Evolutionary conservation across 2,329 filamentous ascomycete genomes (phyloP), one percentile per base, ranked within the genome.

Genomic region (Trichoderma breve): DNA sequence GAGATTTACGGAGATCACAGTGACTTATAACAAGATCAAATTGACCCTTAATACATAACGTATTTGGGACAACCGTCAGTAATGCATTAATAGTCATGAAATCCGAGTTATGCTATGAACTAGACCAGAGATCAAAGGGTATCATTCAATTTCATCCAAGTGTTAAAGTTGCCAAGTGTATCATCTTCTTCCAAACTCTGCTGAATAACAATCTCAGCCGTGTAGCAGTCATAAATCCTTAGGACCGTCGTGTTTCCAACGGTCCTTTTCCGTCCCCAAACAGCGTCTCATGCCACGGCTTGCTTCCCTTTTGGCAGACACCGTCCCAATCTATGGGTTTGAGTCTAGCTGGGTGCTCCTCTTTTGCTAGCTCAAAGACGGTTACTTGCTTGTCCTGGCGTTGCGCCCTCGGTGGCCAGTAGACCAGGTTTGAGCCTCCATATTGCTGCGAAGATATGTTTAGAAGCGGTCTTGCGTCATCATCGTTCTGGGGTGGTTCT

Each of bases 281-380:
- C n/a, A 70, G 28, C 9, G 26, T 57, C 6, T 70, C 67, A 28
- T 62, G 18, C 67, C 57, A 70, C 7, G 67, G 57, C 6, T 28
- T 36, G 28, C 30, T 34, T 36, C 67, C 67, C 4, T 62, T 70
- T n/a, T 70, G 67, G 6, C 67, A 70, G 4, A 70, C 39, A 6
- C 39, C 57, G 3, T 62, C 67, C 67, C 67, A 70, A 12, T 53
- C 28, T 51, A 62, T 70, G 6, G 67, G 67, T 6, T 15, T 11
- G 8, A 62, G 21, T 24, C 15, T 36, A 1, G 57, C 57, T 1
- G 67, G 67, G 7, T 28, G 30, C 3, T 47, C 39, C 6, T 24
- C 67, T 7, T 26, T 62, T 6, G 57, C 57, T 21, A 39, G 7
- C n/a, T 70, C 57, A 30, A 70, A 70, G 9, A 62, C 67, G 0